Conservation (phyloP, 805 yeast genomes). For the Kazachstania bromeliacearum region DNA sequence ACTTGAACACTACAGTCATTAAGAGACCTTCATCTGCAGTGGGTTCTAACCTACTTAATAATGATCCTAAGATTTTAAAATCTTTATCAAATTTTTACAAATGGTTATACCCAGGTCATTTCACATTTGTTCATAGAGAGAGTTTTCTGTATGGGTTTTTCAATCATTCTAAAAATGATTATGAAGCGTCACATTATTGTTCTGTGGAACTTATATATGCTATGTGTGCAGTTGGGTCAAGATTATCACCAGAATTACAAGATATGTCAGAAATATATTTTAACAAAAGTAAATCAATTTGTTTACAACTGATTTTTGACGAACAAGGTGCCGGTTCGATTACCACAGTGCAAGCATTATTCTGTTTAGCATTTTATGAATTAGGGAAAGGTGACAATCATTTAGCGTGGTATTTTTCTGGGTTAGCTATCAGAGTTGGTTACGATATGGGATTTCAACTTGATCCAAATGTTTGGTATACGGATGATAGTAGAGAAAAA, state of each 20-base stretch:
- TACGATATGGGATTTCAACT: constrained; percentile 56
- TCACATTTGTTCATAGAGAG: constrained; percentile 54
- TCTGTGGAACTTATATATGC: constrained; percentile 45
- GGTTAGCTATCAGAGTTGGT: constrained; percentile 56
- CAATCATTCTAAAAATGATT: constrained; percentile 39
- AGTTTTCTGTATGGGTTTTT: constrained; percentile 53
- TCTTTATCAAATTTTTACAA: constrained; percentile 38
- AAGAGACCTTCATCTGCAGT: constrained; percentile 13
- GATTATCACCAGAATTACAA: constrained; percentile 37
- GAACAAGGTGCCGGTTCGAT: constrained; percentile 35
- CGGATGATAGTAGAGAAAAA: constrained; percentile 23
- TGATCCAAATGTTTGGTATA: constrained; percentile 51
- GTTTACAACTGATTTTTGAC: constrained; percentile 32
- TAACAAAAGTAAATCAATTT: constrained; percentile 35
- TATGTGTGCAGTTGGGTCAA: constrained; percentile 50
- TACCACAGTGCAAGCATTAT: constrained; percentile 48
- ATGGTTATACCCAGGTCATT: constrained; percentile 60
- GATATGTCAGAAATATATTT: constrained; percentile 37
- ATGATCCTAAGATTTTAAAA: constrained; percentile 23
- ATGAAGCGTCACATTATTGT: constrained; percentile 40
- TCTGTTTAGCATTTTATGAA: constrained; percentile 53
- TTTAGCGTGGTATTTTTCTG: constrained; percentile 55
- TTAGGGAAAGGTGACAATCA: constrained; percentile 50
- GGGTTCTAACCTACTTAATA: constrained; percentile 18
- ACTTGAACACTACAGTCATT: constrained; percentile 27